Base-by-base conservation (phyloP, 148 eudicot genomes). In the Chenopodium berlandieri region DNA sequence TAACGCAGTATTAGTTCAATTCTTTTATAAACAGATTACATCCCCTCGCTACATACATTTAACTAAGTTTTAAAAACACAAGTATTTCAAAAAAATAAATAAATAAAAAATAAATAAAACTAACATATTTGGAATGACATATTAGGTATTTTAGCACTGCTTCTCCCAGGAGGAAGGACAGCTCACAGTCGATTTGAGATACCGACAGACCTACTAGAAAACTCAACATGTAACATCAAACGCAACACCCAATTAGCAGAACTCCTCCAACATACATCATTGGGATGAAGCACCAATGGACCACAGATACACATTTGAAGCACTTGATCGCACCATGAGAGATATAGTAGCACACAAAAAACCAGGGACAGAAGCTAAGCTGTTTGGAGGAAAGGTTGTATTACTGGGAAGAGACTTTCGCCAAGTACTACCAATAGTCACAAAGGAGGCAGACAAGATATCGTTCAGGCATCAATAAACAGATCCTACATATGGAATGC, bases 261-360 rank as follows among this genome's bases (percentile, higher is more conserved):
- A 4, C 52, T 79, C 4, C 30, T 69, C 0, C 16, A 3, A 4
- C 32, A 79, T 13, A 25, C 76, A 37, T 79, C 67, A 13, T 14
- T 79, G 82, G 82, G 77, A 56, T n/a, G 72, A 70, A 19, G 81
- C 73, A 23, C 76, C 71, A 20, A 85, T 70, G 82, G 79, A 65
- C n/a, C 81, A 78, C 10, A 71, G 7, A 30, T 73, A 11, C 1
- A 50, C 77, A 1, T 82, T 71, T 72, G 84, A 76, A 69, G 80
- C 80, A n/a, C n/a, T 76, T 1, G 75, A 82, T 9, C 67, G 56
- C 1, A 68, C 85, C 25, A 14, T 82, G 52, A 78, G 16, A 22
- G 82, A 78, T 20, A 64, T 78, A 40, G 7, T 72, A 0, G 81
- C 27, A 14, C 48, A 27, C 3, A 25, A 30, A 2, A 9, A 78